These are phyloP conservation scores for Oryza longistaminata DNA, from an alignment of 176 grass and related monocot genomes.

Conservation along the genomic window DNA sequence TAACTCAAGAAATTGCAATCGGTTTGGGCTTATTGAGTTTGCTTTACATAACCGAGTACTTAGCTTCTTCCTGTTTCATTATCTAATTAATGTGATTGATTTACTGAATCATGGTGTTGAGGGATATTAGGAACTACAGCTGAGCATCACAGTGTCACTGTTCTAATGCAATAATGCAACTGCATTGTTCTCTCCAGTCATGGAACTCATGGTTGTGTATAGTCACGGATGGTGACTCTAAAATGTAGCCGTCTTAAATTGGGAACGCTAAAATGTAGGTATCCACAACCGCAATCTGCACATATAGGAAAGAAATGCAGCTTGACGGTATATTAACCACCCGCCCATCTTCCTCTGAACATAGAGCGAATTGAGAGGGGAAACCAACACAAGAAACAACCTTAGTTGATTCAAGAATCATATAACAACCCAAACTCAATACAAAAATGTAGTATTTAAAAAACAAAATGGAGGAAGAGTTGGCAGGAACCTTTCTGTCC, in stretches of 20 bases:
- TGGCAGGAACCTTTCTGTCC: slow-evolving; percentile 33
- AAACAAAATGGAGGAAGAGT: slow-evolving; percentile 31
- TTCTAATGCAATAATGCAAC: not conserved
- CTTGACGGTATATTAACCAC: slow-evolving; percentile 34
- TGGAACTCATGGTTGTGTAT: too few species aligned
- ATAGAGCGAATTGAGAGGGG: slow-evolving; percentile 35
- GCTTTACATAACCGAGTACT: too few species aligned
- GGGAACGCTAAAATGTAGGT: slow-evolving; percentile 14
- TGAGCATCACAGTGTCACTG: not conserved
- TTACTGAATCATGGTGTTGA: not conserved
- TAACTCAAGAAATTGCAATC: too few species aligned
- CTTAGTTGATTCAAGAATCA: slow-evolving; percentile 10
- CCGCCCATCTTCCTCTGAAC: not conserved
- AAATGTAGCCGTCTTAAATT: too few species aligned
- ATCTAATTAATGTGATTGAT: not conserved
- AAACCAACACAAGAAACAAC: not conserved
- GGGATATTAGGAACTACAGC: not conserved
- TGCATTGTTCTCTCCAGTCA: not conserved
- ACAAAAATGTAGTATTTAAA: slow-evolving; percentile 10
- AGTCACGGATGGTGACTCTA: not conserved
- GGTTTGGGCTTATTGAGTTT: too few species aligned
- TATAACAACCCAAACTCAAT: slow-evolving; percentile 10
- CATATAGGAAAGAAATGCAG: slow-evolving; percentile 8
- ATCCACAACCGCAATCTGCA: slow-evolving; percentile 44
- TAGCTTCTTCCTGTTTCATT: not conserved